Percentiles rank a stretch among this genome's conserved stretches.
phyloP scores from a whole-genome alignment of 1,284 basidiomycete species.

The Anthracocystis walkeri region DNA sequence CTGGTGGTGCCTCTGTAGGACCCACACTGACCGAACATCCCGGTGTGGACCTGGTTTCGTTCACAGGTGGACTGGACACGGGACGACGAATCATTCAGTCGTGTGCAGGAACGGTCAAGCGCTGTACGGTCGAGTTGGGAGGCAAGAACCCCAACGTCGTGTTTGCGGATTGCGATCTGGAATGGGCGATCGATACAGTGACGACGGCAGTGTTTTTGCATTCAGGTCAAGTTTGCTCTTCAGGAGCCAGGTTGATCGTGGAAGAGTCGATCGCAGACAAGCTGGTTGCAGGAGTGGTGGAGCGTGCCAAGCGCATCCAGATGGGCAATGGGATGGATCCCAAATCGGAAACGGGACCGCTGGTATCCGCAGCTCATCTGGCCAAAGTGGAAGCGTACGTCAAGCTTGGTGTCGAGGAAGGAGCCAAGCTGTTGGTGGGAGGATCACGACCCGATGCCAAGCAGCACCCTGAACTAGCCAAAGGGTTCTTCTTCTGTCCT shows the following conservation, averaged over 20 bases:
- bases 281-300: conserved; percentile 65
- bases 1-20: conserved; percentile 63
- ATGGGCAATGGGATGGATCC: conserved; percentile 67
- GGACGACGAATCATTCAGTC: conserved; percentile 63
- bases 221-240: conserved; percentile 69
- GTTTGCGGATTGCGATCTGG: conserved; percentile 67
- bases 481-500: conserved; percentile 68
- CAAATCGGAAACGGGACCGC: conserved; percentile 62
- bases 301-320: conserved; percentile 62
- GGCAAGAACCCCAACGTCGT: conserved; percentile 69
- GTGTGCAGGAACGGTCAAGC: conserved; percentile 64
- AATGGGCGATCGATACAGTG: conserved; percentile 67
- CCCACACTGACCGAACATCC: conserved; percentile 60
- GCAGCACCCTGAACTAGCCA: conserved; percentile 57
- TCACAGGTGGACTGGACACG: conserved; percentile 67
- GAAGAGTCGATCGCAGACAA: conserved; percentile 67
- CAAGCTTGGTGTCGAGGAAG: conserved; percentile 58
- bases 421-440: conserved; percentile 62
- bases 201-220: conserved; percentile 67
- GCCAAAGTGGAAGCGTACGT: conserved; percentile 64
- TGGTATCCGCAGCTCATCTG: conserved; percentile 64
- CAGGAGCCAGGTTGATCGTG: conserved; percentile 66
- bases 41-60: conserved; percentile 68
- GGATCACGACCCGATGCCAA: conserved; percentile 60
- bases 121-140: conserved; percentile 68